phyloP scores from a whole-genome alignment of 1,284 basidiomycete species.

The Ustilago trichophora region DNA sequence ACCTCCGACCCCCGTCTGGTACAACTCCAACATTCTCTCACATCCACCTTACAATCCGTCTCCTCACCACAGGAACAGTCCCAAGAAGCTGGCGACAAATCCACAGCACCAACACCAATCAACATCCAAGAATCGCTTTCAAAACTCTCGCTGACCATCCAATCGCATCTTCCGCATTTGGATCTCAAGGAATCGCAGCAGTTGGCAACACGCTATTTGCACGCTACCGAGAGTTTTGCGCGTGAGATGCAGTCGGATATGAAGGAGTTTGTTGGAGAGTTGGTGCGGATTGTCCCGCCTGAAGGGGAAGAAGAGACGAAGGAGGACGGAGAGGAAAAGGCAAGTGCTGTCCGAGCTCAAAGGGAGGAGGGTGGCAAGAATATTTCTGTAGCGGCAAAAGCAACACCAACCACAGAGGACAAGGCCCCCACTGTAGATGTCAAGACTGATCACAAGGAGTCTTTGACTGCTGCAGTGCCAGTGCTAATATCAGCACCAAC shows the following conservation, averaged over 20 bases:
- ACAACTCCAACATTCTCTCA: conserved; percentile 37
- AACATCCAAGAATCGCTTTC: conserved; percentile 47
- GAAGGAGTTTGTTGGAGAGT: conserved; percentile 49
- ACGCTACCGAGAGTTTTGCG: conserved; percentile 49
- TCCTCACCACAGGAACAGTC: conserved; percentile 3
- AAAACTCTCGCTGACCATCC: conserved; percentile 46
- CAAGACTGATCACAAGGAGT: background rate
- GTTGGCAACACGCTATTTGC: conserved; percentile 49
- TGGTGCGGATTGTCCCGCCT: conserved; percentile 56
- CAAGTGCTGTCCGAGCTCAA: no score
- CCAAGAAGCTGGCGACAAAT: conserved; percentile 4
- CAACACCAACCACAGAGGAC: background rate
- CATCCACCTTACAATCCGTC: conserved; percentile 26
- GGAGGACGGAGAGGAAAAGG: no score
- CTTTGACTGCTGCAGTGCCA: no score
- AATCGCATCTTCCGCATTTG: conserved; percentile 52
- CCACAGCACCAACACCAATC: background rate
- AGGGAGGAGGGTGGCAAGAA: no score
- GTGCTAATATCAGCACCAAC: background rate
- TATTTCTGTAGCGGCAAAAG: no score
- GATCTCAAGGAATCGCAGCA: conserved; percentile 52
- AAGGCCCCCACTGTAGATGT: background rate
- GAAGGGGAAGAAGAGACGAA: conserved; percentile 11
- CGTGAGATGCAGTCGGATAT: conserved; percentile 55
- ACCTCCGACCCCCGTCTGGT: conserved; percentile 38